Conservation (phyloP, 352 stramenopile species). For the Phytophthora pinifolia region DNA sequence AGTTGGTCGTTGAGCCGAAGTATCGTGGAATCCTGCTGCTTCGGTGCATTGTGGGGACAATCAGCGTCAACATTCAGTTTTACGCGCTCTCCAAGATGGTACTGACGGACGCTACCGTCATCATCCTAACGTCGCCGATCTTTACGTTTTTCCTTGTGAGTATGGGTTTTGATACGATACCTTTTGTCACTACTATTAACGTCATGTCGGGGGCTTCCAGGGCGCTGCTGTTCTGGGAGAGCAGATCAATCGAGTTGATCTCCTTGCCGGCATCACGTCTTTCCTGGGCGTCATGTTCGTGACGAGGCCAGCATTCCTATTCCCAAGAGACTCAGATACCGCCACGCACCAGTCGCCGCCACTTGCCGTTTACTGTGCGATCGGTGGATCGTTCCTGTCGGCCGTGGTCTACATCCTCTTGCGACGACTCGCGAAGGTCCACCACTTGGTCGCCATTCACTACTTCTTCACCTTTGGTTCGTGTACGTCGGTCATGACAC, state of each 20-base stretch:
- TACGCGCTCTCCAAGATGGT: constrained; percentile 76
- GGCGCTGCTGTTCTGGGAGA: constrained; percentile 48
- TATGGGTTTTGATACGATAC: neutral
- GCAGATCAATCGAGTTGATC: constrained; percentile 45
- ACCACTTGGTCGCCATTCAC: constrained; percentile 39
- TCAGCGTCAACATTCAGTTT: constrained; percentile 53
- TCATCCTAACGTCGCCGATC: constrained; percentile 62
- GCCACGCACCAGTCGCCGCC: constrained; percentile 14
- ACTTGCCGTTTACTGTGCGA: constrained; percentile 36
- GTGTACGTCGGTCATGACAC: constrained; percentile 30
- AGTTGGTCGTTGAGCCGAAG: constrained; percentile 36
- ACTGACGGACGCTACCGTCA: constrained; percentile 61
- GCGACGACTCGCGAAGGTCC: constrained; percentile 35
- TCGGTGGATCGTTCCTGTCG: constrained; percentile 32
- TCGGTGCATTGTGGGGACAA: constrained; percentile 52
- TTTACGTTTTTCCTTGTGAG: constrained; percentile 55
- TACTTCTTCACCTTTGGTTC: constrained; percentile 49
- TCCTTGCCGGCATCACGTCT: constrained; percentile 42
- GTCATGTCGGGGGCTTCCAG: constrained; percentile 10
- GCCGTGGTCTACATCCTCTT: constrained; percentile 42
- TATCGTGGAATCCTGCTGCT: constrained; percentile 46
- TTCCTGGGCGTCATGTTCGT: constrained; percentile 63
- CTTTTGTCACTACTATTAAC: neutral
- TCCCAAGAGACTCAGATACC: constrained; percentile 24
- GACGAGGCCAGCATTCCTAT: constrained; percentile 50